Base-by-base conservation (phyloP, 2,329 filamentous ascomycete genomes). In the Alternaria ventricosa region DNA sequence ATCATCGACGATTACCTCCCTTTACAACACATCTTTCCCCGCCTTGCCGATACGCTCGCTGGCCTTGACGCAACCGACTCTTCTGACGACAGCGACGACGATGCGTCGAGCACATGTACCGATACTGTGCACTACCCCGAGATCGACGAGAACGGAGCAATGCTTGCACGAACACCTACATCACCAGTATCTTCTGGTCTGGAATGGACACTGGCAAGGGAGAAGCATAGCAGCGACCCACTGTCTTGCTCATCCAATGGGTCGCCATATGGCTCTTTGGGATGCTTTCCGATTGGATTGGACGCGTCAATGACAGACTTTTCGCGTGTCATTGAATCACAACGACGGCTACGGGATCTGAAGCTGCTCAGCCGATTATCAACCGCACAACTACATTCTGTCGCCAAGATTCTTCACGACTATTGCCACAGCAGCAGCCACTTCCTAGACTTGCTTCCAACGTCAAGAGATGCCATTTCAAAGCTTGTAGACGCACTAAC, bases 241-340 rank as follows among this genome's bases (percentile, higher is more conserved):
- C 67, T 79, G 2, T 80, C 77, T 15, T 76, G 69, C 54, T 79
- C 77, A 2, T 72, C 66, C 45, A 64, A 69, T 18, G 77, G 77
- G n/a, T 63, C 62, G 3, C 55, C 64, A 30, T 78, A 77, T 55
- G 70, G 64, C 6, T 59, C 71, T 9, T 51, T 79, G 8, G 78
- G 78, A 2, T 80, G 78, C 62, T 80, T 80, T 61, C 78, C 78
- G 4, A 73, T 80, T 49, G 78, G 78, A 13, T 56, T 80, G 6
- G 67, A 77, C 51, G 73, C 71, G 8, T 74, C 75, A 22, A 71
- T 70, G 49, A 58, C 66, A 23, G 78, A 78, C 53, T 79, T 78
- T 55, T 63, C 75, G 23, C 71, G 75, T 46, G 71, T 80, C 15
- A 57, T 80, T 13, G 70, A 65, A 44, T 79, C 78, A 49, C 78